Conservation (phyloP, 306 rosid species). For the Arachis stenosperma region DNA sequence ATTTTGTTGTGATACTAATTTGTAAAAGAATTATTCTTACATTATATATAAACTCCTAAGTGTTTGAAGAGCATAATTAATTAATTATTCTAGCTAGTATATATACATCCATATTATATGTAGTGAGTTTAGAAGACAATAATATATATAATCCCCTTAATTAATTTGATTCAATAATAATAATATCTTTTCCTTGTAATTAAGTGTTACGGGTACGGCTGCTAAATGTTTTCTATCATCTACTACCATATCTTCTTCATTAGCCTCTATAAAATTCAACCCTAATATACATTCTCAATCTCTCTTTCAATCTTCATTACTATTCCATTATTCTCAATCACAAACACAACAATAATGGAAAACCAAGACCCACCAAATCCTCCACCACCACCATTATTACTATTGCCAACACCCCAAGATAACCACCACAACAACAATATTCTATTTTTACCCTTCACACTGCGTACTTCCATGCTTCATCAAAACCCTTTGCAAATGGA, state of each 20-base stretch:
- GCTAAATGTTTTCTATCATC: conserved; percentile 72
- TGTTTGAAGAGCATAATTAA: too few relatives aligned
- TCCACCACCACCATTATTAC: conserved; percentile 28
- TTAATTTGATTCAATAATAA: not conserved
- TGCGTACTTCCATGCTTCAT: conserved; percentile 7
- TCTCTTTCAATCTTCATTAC: conserved; percentile 39
- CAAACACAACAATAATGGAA: conserved; percentile 46
- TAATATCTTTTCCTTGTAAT: too few relatives aligned
- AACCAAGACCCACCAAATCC: conserved; percentile 44
- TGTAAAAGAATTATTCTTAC: too few relatives aligned
- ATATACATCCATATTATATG: too few relatives aligned
- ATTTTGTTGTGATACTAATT: too few relatives aligned
- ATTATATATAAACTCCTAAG: too few relatives aligned
- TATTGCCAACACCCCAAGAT: conserved; percentile 7
- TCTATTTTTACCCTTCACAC: conserved; percentile 47
- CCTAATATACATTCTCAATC: conserved; percentile 40
- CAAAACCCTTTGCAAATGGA: conserved; percentile 46
- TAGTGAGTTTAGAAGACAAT: too few relatives aligned
- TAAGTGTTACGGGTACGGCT: conserved; percentile 34
- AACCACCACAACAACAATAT: conserved; percentile 24
- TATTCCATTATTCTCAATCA: not conserved
- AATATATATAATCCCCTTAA: not conserved
- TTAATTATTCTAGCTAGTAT: too few relatives aligned
- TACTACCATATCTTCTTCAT: conserved; percentile 30
- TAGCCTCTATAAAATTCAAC: conserved; percentile 45